A percentile compares a stretch with the other conserved stretches of the same genome.
phyloP scores from a whole-genome alignment of 768 basidiomycete species.

The Chalciporus chontae region DNA sequence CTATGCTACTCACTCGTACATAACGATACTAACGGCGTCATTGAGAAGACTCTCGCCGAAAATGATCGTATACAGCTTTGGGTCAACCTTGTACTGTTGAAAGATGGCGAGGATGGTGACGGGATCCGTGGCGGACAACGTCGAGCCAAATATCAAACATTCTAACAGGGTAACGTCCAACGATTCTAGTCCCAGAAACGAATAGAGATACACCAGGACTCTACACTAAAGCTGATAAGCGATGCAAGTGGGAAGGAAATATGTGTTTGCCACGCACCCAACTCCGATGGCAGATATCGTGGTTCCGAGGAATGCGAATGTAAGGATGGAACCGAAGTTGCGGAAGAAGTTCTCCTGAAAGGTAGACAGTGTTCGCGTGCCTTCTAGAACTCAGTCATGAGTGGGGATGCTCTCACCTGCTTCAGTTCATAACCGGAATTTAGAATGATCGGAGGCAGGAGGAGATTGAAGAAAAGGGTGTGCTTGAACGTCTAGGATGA shows the following conservation, averaged over 20 bases:
- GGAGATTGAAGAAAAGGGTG: constrained; percentile 94
- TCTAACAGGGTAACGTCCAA: constrained; percentile 84
- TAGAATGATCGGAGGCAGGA: constrained; percentile 97
- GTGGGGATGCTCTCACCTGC: constrained; percentile 53
- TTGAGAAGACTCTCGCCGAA: constrained; percentile 97
- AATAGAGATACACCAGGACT: constrained; percentile 91
- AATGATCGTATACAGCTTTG: constrained; percentile 94
- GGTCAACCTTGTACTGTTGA: constrained; percentile 98
- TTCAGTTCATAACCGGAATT: constrained; percentile 98
- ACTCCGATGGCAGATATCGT: constrained; percentile 96
- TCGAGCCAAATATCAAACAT: constrained; percentile 94
- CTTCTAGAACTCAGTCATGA: neutral
- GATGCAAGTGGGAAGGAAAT: constrained; percentile 1
- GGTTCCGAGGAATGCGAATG: constrained; percentile 91
- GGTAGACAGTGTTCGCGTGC: neutral
- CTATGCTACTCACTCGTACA: constrained; percentile 86
- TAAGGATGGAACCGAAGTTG: constrained; percentile 94
- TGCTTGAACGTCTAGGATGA: constrained; percentile 82
- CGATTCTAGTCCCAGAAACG: constrained; percentile 87
- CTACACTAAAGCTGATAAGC: constrained; percentile 58
- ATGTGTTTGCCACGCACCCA: constrained; percentile 56
- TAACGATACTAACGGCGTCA: constrained; percentile 99
- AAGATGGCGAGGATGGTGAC: constrained; percentile 98
- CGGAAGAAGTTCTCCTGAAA: constrained; percentile 95
- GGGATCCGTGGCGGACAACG: constrained; percentile 95